Evolutionary conservation across 2,329 filamentous ascomycete genomes (phyloP), one percentile per base, ranked within the genome.

Genomic region (Hansfordia pulvinata): DNA sequence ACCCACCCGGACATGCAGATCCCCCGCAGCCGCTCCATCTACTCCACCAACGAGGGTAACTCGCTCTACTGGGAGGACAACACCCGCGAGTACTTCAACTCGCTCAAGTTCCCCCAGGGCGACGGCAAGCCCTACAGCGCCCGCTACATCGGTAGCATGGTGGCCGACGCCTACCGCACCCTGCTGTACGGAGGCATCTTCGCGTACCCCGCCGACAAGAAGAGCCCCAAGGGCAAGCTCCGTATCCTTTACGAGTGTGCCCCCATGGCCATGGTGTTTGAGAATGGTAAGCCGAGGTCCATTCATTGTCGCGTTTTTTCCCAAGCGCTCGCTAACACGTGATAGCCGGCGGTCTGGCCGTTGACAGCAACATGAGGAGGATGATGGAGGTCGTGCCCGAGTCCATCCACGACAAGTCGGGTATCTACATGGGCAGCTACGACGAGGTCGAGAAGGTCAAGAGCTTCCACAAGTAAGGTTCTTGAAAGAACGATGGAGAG

Each of bases 11-110:
- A 93, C 58, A 98, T 98, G 90, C 64, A 63, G 38, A 76, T 96
- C 37, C 90, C 90, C 29, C 69, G 68, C 52, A 64, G 69, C 46
- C 72, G 86, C 36, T 58, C 76, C 36, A 98, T 98, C 54, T 98
- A 98, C 72, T 93, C 83, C 16, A 85, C 93, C 59, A 98, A 98
- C 61, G 90, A 98, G 68, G 90, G 90, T 40, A 98, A 98, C 69
- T 88, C 80, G 40, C 62, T 90, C 38, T 96, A 94, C 70, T 98
- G 90, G 90, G 76, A 86, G 37, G 80, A 92, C 24, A 69, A 74
- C 38, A 83, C 85, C 45, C 83, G 83, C 57, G 63, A 74, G 42
- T 98, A 93, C 65, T 85, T 93, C 58, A 69, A 90, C 52, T 79
- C 75, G 29, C 65, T 98, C 48, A 98, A 98, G 64, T 71, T 69